Base-by-base conservation (phyloP, 345 rosid species). In the Melaleuca alternifolia region DNA sequence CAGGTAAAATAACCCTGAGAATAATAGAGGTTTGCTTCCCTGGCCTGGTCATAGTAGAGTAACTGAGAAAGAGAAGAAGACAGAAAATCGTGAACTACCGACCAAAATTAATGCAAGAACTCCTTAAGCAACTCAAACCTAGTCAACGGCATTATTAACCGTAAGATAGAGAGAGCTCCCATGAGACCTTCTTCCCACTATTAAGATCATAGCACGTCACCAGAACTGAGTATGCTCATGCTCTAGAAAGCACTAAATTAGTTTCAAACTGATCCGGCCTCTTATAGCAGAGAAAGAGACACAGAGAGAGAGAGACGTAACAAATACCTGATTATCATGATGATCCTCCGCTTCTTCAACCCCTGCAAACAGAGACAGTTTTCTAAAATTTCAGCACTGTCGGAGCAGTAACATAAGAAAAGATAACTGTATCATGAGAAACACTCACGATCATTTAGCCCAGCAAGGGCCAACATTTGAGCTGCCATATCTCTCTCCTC, bases 401-500 rank as follows among this genome's bases (percentile, higher is more conserved):
- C 79, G 18, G 33, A 71, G 79, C 48, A 33, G 48, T 18, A 71
- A 16, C 16, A 10, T 33, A 33, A 37, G 24, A 84, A 48, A 81
- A 88, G 79, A 53, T 21, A 53, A 46, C 50, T 16, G 52, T 81
- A 59, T 37, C 50, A 62, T 85, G 87, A 62, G 57, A 82, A 84
- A 84, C 33, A 91, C 95, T 91, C 76, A 94, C 96, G 88, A 33
- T 92, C 96, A 88, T 89, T 89, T 48, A 98, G 90, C 77, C 95
- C 95, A 83, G 97, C 88, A 85, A 95, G 93, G 62, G 99, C 96
- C 51, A 95, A 90, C 90, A 98, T 86, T 88, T 97, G 93, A 86
- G 95, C 94, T 82, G 96, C 90, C 96, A 96, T 92, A 44, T 94
- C 97, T 84, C 97, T 93, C 88, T 96, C 99, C 89, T 96, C 99